Evolutionary conservation across 2,329 filamentous ascomycete genomes (phyloP).

Genomic region (Botrytis fabae): DNA sequence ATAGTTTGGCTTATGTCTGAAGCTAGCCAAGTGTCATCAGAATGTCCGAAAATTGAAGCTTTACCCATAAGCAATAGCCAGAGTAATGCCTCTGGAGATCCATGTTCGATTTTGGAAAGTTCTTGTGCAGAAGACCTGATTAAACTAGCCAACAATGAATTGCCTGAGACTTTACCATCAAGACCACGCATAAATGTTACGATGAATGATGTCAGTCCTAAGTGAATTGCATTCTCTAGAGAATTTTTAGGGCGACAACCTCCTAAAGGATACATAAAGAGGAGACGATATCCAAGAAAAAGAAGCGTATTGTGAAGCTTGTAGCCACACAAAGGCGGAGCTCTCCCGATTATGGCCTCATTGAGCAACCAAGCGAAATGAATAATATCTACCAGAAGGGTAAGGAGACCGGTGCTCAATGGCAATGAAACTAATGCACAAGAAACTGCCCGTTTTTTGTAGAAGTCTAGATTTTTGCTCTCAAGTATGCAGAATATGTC

Average conservation of each 20-base stretch:
- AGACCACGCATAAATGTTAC: conserved; percentile 31
- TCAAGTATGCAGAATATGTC: not conserved
- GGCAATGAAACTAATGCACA: not conserved
- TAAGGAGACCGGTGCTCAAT: not conserved
- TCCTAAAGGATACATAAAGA: conserved; percentile 29
- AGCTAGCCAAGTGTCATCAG: conserved; percentile 24
- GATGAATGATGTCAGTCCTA: conserved; percentile 38
- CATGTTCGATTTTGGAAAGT: not conserved
- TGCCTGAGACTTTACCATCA: conserved; percentile 14
- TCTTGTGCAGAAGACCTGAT: not conserved
- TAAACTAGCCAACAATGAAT: conserved; percentile 26
- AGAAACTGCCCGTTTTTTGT: too few species aligned
- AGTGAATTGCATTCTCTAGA: conserved; percentile 32
- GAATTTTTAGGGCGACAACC: not conserved
- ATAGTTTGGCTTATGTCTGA: conserved; percentile 21
- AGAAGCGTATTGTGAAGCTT: conserved; percentile 38
- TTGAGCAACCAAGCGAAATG: conserved; percentile 26
- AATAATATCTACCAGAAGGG: not conserved
- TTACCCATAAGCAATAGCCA: conserved; percentile 32
- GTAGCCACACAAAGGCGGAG: conserved; percentile 30
- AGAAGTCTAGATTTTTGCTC: not conserved
- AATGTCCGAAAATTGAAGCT: conserved; percentile 21
- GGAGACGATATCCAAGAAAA: conserved; percentile 36
- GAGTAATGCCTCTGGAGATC: conserved; percentile 29
- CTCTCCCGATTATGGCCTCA: conserved; percentile 3